Percentiles rank a stretch among this genome's conserved stretches.
These are phyloP conservation scores for Berberis thunbergii DNA, from an alignment of 164 flowering plant species.

Conservation along the genomic window DNA sequence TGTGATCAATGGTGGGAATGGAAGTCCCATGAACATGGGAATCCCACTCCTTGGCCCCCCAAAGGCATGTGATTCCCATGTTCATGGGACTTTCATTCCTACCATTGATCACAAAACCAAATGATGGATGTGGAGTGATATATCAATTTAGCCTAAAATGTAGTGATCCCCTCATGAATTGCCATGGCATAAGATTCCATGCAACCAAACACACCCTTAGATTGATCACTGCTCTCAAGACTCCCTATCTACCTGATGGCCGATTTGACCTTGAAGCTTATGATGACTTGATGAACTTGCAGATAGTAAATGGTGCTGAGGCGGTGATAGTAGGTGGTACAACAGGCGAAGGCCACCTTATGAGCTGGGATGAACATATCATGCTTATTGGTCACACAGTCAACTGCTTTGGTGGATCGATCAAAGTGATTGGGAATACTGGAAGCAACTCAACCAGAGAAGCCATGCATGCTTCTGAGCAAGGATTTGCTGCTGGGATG, in stretches of 20 bases:
- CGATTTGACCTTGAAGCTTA: constrained; percentile 91
- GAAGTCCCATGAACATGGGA: too few species aligned
- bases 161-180: too few species aligned
- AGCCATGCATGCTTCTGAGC: constrained; percentile 91
- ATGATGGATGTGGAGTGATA: too few species aligned
- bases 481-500: constrained; percentile 95
- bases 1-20: too few species aligned
- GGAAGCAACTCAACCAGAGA: constrained; percentile 93
- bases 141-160: too few species aligned
- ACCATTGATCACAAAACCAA: too few species aligned
- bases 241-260: constrained; percentile 89
- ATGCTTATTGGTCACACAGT: constrained; percentile 95
- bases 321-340: constrained; percentile 89
- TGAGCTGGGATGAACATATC: constrained; percentile 97
- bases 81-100: too few species aligned
- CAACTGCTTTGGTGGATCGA: constrained; percentile 71
- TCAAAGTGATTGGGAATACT: constrained; percentile 89
- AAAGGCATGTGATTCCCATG: too few species aligned
- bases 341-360: constrained; percentile 91
- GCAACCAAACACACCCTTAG: too few species aligned
- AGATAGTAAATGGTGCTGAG: constrained; percentile 66
- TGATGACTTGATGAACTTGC: constrained; percentile 68
- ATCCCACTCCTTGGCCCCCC: too few species aligned
- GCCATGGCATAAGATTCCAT: too few species aligned
- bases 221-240: constrained; percentile 81